Percentiles rank a stretch among this genome's conserved stretches.
Conservation (phyloP, 139 green algal genomes). For the Volvox africanus region DNA sequence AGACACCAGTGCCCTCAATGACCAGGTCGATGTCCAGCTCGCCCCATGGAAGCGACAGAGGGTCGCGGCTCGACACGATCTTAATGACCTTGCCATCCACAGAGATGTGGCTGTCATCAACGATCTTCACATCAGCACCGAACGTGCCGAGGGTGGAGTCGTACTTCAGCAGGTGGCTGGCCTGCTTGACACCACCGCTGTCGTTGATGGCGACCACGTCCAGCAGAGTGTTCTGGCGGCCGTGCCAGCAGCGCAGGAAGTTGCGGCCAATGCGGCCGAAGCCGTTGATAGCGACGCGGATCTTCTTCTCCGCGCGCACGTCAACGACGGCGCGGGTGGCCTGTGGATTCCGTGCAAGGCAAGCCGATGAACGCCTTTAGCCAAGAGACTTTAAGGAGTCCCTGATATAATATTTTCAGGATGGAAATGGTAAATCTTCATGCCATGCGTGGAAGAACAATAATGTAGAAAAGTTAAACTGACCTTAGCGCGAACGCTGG, state of each 20-base stretch:
- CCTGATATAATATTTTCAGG: no score
- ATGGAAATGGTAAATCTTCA: no score
- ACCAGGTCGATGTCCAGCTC: slow-evolving; percentile 95
- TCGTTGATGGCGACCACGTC: slow-evolving; percentile 98
- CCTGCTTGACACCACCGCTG: slow-evolving; percentile 97
- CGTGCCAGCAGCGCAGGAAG: slow-evolving; percentile 93
- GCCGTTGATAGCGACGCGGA: slow-evolving; percentile 98
- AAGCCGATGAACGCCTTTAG: no score
- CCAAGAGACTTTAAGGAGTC: no score
- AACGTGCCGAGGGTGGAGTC: slow-evolving; percentile 98
- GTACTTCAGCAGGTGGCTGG: slow-evolving; percentile 99
- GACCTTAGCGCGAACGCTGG: slow-evolving; percentile 59
- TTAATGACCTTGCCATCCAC: slow-evolving; percentile 96
- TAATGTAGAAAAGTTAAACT: background rate
- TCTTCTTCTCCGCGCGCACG: slow-evolving; percentile 86
- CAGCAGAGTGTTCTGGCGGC: slow-evolving; percentile 84
- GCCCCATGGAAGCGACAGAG: slow-evolving; percentile 94
- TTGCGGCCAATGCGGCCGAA: slow-evolving; percentile 98
- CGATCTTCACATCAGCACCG: slow-evolving; percentile 92
- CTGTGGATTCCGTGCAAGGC: background rate
- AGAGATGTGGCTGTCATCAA: slow-evolving; percentile 91
- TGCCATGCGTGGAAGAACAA: no score
- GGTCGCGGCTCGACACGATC: slow-evolving; percentile 96
- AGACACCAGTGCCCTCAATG: slow-evolving; percentile 98
- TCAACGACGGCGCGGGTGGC: slow-evolving; percentile 47